A percentile compares a stretch with the other conserved stretches of the same genome.
phyloP scores from a whole-genome alignment of 2,329 filamentous ascomycete genomes.

The Teratosphaeria nubilosa region DNA sequence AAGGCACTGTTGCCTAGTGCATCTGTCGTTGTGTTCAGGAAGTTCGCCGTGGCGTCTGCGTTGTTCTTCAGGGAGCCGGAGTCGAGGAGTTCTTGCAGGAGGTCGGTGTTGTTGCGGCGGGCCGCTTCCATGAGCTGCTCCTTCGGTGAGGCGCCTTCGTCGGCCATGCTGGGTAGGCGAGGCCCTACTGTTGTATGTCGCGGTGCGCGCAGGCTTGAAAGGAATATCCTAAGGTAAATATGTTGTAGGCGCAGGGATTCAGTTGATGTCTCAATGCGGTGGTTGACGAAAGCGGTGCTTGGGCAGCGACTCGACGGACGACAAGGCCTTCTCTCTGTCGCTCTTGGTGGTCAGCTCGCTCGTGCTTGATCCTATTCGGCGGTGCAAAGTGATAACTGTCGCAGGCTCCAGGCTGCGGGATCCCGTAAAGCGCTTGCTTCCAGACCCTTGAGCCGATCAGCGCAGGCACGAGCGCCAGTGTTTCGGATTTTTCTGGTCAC shows the following conservation, averaged over 20 bases:
- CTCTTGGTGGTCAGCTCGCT: neutral
- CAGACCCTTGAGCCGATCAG: neutral
- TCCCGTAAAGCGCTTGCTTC: neutral
- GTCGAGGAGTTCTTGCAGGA: conserved; percentile 65
- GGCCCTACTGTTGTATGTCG: neutral
- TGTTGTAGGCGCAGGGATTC: neutral
- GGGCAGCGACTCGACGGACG: neutral
- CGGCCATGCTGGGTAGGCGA: conserved; percentile 4
- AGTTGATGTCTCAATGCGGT: neutral
- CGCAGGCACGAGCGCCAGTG: neutral
- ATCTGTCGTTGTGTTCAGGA: conserved; percentile 79
- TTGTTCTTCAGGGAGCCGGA: conserved; percentile 35
- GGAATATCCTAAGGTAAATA: neutral
- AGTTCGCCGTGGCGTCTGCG: conserved; percentile 55
- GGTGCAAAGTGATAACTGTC: neutral
- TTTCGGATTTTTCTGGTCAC: neutral
- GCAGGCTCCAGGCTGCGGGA: neutral
- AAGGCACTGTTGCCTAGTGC: conserved; percentile 80
- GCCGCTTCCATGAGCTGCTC: conserved; percentile 89
- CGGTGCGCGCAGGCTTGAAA: neutral
- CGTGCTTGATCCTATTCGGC: neutral
- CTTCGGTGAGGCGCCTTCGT: conserved; percentile 69
- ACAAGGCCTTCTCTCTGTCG: neutral
- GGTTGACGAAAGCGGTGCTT: neutral
- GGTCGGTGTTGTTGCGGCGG: conserved; percentile 81